These are phyloP conservation scores for Peronospora destructor DNA, from an alignment of 352 stramenopile genomes.

Conservation along the genomic window DNA sequence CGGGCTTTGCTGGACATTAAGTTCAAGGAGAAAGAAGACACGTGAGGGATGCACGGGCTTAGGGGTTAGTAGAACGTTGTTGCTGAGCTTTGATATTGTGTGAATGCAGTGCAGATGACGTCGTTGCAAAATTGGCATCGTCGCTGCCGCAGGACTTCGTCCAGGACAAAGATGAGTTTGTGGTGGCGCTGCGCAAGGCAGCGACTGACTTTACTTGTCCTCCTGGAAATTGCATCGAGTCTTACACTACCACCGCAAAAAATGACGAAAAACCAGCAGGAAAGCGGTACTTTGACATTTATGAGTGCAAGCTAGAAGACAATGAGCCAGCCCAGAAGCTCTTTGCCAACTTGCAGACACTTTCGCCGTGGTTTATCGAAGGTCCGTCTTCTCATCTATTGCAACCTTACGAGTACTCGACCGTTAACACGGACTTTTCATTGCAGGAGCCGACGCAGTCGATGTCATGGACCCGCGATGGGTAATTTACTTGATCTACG, in stretches of 20 bases:
- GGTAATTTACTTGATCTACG: slow-evolving; percentile 75
- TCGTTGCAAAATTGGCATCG: slow-evolving; percentile 39
- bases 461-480: slow-evolving; percentile 70
- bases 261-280: neutral
- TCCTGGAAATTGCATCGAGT: slow-evolving; percentile 33
- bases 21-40: slow-evolving; percentile 45
- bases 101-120: slow-evolving; percentile 36
- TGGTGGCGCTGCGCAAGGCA: slow-evolving; percentile 15
- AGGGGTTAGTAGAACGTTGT: neutral
- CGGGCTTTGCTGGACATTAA: slow-evolving; percentile 42
- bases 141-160: slow-evolving; percentile 44
- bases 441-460: slow-evolving; percentile 54
- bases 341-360: slow-evolving; percentile 59
- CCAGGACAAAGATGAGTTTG: slow-evolving; percentile 38
- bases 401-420: neutral
- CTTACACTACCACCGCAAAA: slow-evolving; percentile 29
- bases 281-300: slow-evolving; percentile 54
- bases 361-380: slow-evolving; percentile 83
- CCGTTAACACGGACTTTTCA: neutral
- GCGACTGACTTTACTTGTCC: slow-evolving; percentile 31
- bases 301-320: slow-evolving; percentile 51
- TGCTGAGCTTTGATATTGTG: neutral
- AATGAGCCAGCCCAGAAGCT: slow-evolving; percentile 50
- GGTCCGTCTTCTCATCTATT: slow-evolving; percentile 17
- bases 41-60: slow-evolving; percentile 19